Evolutionary conservation across 768 basidiomycete genomes (phyloP), one percentile per base, ranked within the genome.

Genomic region (Sporobolomyces phaffii): DNA sequence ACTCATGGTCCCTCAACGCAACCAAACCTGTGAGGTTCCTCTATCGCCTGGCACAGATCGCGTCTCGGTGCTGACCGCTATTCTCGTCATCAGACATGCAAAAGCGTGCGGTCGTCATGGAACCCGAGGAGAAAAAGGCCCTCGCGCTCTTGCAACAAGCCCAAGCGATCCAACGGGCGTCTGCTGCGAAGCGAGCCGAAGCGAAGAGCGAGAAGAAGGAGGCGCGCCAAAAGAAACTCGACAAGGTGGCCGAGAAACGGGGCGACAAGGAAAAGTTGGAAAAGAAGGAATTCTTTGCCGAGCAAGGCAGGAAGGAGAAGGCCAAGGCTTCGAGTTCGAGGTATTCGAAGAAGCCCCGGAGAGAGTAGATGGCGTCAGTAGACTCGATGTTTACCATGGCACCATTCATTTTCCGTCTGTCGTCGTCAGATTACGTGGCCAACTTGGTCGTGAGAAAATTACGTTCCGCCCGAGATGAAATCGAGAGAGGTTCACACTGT

Each of bases 81-180:
- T n/a, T 4, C n/a, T 17, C n/a, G 5, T 15, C 33, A 18, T 13
- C 61, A 70, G 69, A 98, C 78, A 78, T 97, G 76, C 90, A 92
- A 78, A 90, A 89, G 78, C 86, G 96, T 17, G 92, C 94, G 1
- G 92, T 98, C 29, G 86, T 99, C 49, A 83, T 98, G 82, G 89
- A 94, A 75, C 89, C 90, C 1, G 91, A 94, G 76, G 96, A 98
- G 81, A 91, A 88, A 82, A 88, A 85, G 76, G 93, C 96, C 0
- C 80, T 97, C 24, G 87, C 89, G 43, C 79, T 98, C 43, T 76
- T 99, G 76, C 94, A 98, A 77, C 93, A 98, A 81, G 91, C 97
- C 69, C 85, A 88, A 52, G 90, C 92, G 9, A 78, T 99, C 73
- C 80, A 90, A 64, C 97, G 92, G 78, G 92, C 93, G 74, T 89